Evolutionary conservation across 352 stramenopile species (phyloP).

Genomic region (Pythium sukuiense): DNA sequence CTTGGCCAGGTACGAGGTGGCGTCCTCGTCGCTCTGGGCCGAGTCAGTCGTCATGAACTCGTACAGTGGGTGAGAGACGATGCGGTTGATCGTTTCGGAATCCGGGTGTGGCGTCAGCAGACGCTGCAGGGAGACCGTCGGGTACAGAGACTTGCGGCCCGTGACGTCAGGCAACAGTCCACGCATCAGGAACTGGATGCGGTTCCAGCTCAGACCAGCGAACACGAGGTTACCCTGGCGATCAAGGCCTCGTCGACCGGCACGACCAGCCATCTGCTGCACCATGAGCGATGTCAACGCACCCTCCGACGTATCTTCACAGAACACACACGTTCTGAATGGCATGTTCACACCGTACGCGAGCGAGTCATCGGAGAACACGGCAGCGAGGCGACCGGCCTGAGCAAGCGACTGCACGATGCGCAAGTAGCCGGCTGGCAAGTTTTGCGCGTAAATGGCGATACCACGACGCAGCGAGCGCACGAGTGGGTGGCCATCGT

Average conservation of each 20-base stretch:
- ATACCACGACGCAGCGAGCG: slow-evolving; percentile 95
- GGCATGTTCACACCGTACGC: slow-evolving; percentile 99
- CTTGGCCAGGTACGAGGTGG: slow-evolving; percentile 83
- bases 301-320: slow-evolving; percentile 94
- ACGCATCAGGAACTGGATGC: slow-evolving; percentile 97
- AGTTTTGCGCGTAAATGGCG: slow-evolving; percentile 98
- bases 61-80: slow-evolving; percentile 78
- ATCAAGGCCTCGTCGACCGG: slow-evolving; percentile 97
- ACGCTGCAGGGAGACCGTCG: slow-evolving; percentile 91
- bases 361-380: slow-evolving; percentile 98
- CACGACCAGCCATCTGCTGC: slow-evolving; percentile 98
- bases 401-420: slow-evolving; percentile 97
- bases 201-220: slow-evolving; percentile 92
- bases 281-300: slow-evolving; percentile 96
- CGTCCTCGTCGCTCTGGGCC: slow-evolving; percentile 17
- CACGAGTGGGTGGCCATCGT: slow-evolving; percentile 79
- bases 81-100: slow-evolving; percentile 87
- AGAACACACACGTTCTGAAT: slow-evolving; percentile 98
- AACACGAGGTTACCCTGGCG: slow-evolving; percentile 97
- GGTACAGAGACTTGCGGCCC: slow-evolving; percentile 91
- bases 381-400: slow-evolving; percentile 95
- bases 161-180: slow-evolving; percentile 94
- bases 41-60: slow-evolving; percentile 61
- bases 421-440: slow-evolving; percentile 94
- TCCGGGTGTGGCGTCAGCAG: slow-evolving; percentile 91